These are phyloP conservation scores for Mesembryanthemum crystallinum DNA, from an alignment of 148 eudicot genomes.

Conservation along the genomic window DNA sequence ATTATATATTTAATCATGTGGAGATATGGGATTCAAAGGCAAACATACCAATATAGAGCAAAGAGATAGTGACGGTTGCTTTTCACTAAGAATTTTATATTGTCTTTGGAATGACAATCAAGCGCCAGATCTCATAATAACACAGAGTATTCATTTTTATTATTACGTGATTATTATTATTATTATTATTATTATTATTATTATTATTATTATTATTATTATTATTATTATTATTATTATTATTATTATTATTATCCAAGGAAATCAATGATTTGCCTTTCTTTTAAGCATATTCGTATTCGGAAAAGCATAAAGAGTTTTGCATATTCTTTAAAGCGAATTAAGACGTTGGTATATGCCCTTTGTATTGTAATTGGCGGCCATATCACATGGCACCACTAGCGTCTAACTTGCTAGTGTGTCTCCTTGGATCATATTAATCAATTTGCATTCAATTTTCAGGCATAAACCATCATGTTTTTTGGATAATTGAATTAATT, in stretches of 20 bases:
- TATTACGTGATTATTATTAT: not conserved
- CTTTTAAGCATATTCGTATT: slow-evolving; percentile 19
- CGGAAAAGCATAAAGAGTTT: slow-evolving; percentile 2
- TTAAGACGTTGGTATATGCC: slow-evolving; percentile 17
- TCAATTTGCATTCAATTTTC: no score
- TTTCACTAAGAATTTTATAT: no score
- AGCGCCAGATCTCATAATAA: no score
- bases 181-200: not conserved
- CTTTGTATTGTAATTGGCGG: not conserved
- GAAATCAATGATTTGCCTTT: not conserved
- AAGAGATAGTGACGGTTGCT: no score
- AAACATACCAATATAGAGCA: no score
- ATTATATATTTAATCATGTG: not conserved
- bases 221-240: not conserved
- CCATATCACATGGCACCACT: not conserved
- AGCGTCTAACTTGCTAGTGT: no score
- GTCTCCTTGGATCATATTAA: no score
- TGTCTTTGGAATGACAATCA: no score
- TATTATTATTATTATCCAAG: not conserved
- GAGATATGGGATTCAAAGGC: no score
- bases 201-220: not conserved
- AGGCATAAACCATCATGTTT: no score
- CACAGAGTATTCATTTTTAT: no score
- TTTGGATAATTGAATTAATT: no score
- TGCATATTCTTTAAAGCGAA: slow-evolving; percentile 15